phyloP scores from a whole-genome alignment of 1,139 yeast genomes.

The Schwanniomyces etchellsii region DNA sequence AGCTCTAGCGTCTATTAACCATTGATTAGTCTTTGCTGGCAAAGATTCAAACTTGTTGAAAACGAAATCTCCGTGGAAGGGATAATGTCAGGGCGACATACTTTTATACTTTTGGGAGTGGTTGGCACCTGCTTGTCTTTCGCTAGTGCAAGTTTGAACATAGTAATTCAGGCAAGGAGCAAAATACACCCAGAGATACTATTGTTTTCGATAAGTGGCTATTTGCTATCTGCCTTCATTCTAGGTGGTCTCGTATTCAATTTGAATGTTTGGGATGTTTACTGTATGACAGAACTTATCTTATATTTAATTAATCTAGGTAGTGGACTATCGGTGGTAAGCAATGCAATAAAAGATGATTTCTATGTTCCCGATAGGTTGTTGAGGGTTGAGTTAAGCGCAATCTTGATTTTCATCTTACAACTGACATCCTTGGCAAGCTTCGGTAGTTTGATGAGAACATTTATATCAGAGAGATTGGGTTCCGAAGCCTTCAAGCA shows the following conservation, averaged over 20 bases:
- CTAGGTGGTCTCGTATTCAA: background rate
- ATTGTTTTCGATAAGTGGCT: background rate
- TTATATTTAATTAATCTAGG: background rate
- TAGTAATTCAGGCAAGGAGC: background rate
- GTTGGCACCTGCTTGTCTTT: too few relatives aligned
- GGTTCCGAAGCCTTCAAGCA: background rate
- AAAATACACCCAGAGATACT: background rate
- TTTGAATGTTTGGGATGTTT: background rate
- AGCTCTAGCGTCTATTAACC: too few relatives aligned
- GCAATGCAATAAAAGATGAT: background rate
- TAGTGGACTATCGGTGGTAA: background rate
- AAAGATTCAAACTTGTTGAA: too few relatives aligned
- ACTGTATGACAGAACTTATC: background rate
- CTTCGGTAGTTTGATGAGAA: background rate
- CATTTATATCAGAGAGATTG: too few relatives aligned
- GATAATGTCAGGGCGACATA: too few relatives aligned
- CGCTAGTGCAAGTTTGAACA: too few relatives aligned
- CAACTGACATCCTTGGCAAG: background rate
- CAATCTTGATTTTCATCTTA: background rate
- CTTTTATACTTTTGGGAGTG: too few relatives aligned
- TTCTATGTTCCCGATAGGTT: background rate
- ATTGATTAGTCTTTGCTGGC: too few relatives aligned
- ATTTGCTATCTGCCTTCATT: background rate
- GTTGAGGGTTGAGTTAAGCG: background rate
- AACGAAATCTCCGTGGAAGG: too few relatives aligned